A percentile compares a stretch with the other conserved stretches of the same genome.
These are phyloP conservation scores for Miscanthus lutarioriparius DNA, from an alignment of 176 grass and related monocot genomes.

Conservation along the genomic window DNA sequence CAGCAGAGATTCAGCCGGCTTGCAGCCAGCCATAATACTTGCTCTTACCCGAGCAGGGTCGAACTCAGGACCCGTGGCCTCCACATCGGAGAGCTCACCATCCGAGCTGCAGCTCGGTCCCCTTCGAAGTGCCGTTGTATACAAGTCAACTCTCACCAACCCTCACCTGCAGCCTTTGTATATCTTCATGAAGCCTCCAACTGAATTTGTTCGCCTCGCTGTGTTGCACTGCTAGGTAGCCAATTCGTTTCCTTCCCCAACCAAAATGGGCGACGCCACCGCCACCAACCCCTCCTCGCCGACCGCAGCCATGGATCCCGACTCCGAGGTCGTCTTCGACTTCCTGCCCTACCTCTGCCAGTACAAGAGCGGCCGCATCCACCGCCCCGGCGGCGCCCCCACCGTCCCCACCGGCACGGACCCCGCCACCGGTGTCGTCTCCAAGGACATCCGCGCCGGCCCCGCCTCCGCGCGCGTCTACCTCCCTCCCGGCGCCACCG, in stretches of 20 bases:
- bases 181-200: neutral
- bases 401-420: conserved; percentile 42
- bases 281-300: conserved; percentile 24
- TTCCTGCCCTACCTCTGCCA: conserved; percentile 68
- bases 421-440: conserved; percentile 45
- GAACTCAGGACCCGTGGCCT: too few relatives aligned
- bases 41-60: too few relatives aligned
- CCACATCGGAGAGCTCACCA: too few relatives aligned
- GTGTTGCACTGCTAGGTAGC: conserved; percentile 28
- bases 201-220: conserved; percentile 2
- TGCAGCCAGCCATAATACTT: too few relatives aligned
- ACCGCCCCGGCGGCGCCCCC: conserved; percentile 35
- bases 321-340: conserved; percentile 68
- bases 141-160: conserved; percentile 29
- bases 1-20: too few relatives aligned
- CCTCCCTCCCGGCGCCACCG: conserved; percentile 42
- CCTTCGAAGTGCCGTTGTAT: neutral
- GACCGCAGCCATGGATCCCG: conserved; percentile 57
- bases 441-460: conserved; percentile 54
- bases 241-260: conserved; percentile 9
- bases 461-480: conserved; percentile 53
- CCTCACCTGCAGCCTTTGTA: neutral
- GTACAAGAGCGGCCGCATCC: conserved; percentile 74
- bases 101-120: too few relatives aligned
- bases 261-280: neutral